A percentile compares a stretch with the other conserved stretches of the same genome.
Evolutionary conservation across 1,284 basidiomycete genomes (phyloP).

Genomic region (Apiotrichum siamense): DNA sequence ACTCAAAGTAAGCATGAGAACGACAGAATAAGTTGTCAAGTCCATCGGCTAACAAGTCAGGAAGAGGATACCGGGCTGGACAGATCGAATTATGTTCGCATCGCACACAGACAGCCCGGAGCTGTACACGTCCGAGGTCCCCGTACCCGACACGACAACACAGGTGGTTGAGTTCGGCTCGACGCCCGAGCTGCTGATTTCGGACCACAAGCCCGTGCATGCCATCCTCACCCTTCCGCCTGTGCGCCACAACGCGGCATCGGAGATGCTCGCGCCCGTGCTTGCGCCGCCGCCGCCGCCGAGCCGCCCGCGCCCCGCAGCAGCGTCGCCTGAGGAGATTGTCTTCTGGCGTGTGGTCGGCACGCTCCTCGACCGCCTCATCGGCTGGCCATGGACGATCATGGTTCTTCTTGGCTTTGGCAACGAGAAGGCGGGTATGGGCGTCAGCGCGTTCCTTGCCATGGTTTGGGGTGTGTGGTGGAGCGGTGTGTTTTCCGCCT

Average conservation of each 20-base stretch:
- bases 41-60: slow-evolving; percentile 45
- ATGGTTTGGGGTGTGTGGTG: slow-evolving; percentile 44
- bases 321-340: slow-evolving; percentile 21
- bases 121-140: slow-evolving; percentile 23
- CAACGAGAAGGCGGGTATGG: slow-evolving; percentile 34
- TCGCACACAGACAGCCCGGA: slow-evolving; percentile 59
- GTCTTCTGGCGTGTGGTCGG: slow-evolving; percentile 27
- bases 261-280: slow-evolving; percentile 31
- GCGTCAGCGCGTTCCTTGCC: slow-evolving; percentile 36
- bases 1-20: slow-evolving; percentile 55
- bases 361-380: slow-evolving; percentile 27
- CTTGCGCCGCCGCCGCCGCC: slow-evolving; percentile 28
- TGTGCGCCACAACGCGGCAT: slow-evolving; percentile 20
- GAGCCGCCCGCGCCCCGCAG: slow-evolving; percentile 20
- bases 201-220: slow-evolving; percentile 49
- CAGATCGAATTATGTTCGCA: slow-evolving; percentile 84
- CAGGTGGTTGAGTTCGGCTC: slow-evolving; percentile 35
- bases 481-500: slow-evolving; percentile 24
- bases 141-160: slow-evolving; percentile 25
- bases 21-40: too few relatives aligned
- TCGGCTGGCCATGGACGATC: slow-evolving; percentile 41
- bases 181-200: slow-evolving; percentile 38
- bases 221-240: slow-evolving; percentile 36
- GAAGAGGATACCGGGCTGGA: slow-evolving; percentile 85
- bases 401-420: slow-evolving; percentile 40